Percentiles rank a stretch among this genome's conserved stretches.
Evolutionary conservation across 1,284 basidiomycete species (phyloP).

Genomic region (Gomphus bonarii): DNA sequence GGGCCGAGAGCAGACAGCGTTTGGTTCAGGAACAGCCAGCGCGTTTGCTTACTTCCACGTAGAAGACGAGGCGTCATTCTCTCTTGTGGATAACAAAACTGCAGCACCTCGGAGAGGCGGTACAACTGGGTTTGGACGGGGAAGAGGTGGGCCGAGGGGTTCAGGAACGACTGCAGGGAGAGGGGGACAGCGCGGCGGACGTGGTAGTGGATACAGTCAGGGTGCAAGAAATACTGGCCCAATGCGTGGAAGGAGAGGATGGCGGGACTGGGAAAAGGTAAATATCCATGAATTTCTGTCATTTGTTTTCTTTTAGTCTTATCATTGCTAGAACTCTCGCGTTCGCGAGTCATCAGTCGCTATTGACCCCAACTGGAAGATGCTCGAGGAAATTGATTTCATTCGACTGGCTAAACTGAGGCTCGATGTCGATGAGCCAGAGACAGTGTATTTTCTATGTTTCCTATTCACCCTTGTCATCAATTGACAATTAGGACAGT

Average conservation of each 20-base stretch:
- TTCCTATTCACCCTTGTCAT: neutral
- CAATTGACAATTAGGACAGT: constrained; percentile 29
- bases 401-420: constrained; percentile 85
- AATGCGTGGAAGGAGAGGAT: constrained; percentile 62
- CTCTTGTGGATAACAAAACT: constrained; percentile 85
- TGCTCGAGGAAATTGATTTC: constrained; percentile 98
- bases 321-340: constrained; percentile 58
- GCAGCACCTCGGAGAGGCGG: constrained; percentile 54
- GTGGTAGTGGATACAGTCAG: constrained; percentile 36
- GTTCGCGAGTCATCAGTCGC: constrained; percentile 91
- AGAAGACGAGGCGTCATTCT: constrained; percentile 97
- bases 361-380: constrained; percentile 85
- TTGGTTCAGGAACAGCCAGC: constrained; percentile 76
- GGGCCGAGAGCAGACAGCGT: constrained; percentile 53
- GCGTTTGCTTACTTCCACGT: constrained; percentile 99
- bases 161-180: constrained; percentile 31
- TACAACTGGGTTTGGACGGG: constrained; percentile 40
- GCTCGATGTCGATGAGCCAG: constrained; percentile 85
- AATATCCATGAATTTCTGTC: constrained; percentile 14
- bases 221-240: constrained; percentile 24
- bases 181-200: constrained; percentile 33
- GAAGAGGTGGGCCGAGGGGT: constrained; percentile 38
- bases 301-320: constrained; percentile 8
- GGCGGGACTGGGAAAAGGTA: constrained; percentile 94
- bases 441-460: constrained; percentile 57